Percentiles rank a stretch among this genome's conserved stretches.
phyloP scores from a whole-genome alignment of 768 basidiomycete species.

The Russula ochroleuca region DNA sequence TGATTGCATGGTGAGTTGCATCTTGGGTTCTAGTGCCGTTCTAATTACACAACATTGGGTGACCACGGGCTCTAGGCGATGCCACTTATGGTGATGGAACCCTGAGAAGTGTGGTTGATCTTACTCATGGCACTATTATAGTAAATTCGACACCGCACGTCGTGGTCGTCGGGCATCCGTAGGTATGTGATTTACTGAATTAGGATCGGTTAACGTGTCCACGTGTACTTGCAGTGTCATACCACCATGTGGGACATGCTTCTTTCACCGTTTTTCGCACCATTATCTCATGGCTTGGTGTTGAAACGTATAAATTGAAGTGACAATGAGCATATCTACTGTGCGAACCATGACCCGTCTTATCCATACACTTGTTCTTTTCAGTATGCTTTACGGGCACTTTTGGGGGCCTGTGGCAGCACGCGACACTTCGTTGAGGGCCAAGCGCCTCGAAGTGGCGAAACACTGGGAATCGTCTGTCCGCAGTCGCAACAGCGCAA shows the following conservation, averaged over 20 bases:
- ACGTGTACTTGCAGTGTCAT: background rate
- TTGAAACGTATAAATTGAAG: constrained; percentile 5
- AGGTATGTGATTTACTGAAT: background rate
- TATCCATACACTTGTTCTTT: background rate
- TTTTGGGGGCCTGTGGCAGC: background rate
- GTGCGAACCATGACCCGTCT: background rate
- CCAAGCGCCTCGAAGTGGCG: constrained; percentile 15
- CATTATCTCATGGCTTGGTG: background rate
- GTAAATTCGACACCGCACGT: background rate
- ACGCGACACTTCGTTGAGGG: constrained; percentile 4
- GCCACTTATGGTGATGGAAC: too few species aligned
- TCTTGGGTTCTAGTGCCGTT: too few species aligned
- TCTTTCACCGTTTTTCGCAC: background rate
- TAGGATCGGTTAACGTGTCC: background rate
- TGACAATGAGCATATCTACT: background rate
- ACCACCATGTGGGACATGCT: background rate
- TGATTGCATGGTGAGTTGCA: too few species aligned
- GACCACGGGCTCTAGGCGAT: too few species aligned
- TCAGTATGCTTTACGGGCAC: constrained; percentile 2
- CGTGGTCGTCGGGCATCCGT: background rate
- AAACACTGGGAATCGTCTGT: constrained; percentile 14
- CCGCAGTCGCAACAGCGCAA: background rate
- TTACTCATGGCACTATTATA: background rate
- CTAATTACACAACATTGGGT: too few species aligned
- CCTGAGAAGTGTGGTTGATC: too few species aligned